These are phyloP conservation scores for Naganishia randhawae DNA, from an alignment of 768 basidiomycete genomes.

Conservation along the genomic window DNA sequence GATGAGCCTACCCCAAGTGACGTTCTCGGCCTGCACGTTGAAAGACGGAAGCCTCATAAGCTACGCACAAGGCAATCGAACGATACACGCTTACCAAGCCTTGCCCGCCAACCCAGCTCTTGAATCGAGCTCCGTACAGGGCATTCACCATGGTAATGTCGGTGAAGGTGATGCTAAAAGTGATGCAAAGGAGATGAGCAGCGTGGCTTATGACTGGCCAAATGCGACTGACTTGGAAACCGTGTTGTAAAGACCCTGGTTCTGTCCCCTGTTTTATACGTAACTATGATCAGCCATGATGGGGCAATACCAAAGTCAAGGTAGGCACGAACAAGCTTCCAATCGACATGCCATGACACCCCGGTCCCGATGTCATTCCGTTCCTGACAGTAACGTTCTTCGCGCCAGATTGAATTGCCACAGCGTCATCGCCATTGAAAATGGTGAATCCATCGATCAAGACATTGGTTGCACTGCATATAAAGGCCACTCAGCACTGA, in stretches of 20 bases:
- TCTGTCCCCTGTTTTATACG: conserved; percentile 45
- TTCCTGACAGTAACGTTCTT: conserved; percentile 55
- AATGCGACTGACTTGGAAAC: conserved; percentile 50
- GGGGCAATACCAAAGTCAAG: background rate
- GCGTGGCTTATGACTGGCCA: background rate
- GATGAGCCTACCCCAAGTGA: conserved; percentile 52
- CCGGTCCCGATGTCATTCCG: conserved; percentile 55
- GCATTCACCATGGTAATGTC: conserved; percentile 58
- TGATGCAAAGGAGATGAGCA: background rate
- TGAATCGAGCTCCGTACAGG: conserved; percentile 57
- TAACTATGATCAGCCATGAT: background rate
- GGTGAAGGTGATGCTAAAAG: conserved; percentile 52
- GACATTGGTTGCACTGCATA: conserved; percentile 33
- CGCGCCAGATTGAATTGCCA: conserved; percentile 56
- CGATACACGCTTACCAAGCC: conserved; percentile 50
- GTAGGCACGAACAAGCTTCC: conserved; percentile 50
- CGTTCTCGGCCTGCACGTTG: conserved; percentile 46
- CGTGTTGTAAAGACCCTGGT: conserved; percentile 51
- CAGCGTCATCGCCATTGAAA: conserved; percentile 57
- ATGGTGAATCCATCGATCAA: conserved; percentile 50
- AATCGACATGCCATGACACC: conserved; percentile 56
- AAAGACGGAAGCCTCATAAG: background rate
- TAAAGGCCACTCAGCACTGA: background rate
- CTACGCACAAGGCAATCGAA: background rate
- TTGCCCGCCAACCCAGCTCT: conserved; percentile 57